Evolutionary conservation across 2,329 filamentous ascomycete species (phyloP), one percentile per base, ranked within the genome.

Genomic region (Fusarium irregulare): DNA sequence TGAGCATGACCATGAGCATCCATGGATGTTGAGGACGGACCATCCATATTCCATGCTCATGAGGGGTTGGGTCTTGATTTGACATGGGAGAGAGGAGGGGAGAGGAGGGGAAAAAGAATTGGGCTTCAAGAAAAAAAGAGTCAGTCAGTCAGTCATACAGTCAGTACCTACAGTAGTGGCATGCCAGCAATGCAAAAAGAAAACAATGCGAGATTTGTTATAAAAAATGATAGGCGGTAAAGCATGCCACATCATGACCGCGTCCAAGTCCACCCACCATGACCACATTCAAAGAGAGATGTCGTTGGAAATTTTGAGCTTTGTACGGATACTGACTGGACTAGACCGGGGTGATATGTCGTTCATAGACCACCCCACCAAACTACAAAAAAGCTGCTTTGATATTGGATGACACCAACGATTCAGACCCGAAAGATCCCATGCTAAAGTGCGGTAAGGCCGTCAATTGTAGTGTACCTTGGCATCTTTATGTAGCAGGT

Each of bases 371-470:
- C 48, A 70, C 67, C 67, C 67, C 67, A 70, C 67, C 46, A 45
- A 32, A 32, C 23, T 44, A 57, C 66, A 48, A 56, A 60, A 70
- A 70, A 57, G 58, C 44, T 64, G 67, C 42, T 46, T 57, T 44
- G 54, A 71, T 64, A 71, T 54, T 71, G 68, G 67, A 64, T 51
- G 45, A 70, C 40, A 46, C 44, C 42, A 56, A 30, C 56, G 67
- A 60, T 51, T 67, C 56, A 47, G 41, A 60, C 66, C 67, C 66
- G 47, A 70, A 70, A 67, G 67, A 47, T 54, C 66, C 66, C 53
- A 63, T 66, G 45, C 61, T 70, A 69, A 70, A 69, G 66, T 64
- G 49, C 57, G 61, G 66, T 66, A 69, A 69, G 66, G 47, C 60
- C 55, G 42, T 66, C 50, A 56, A 70, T 64, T 70, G 62, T 50